Evolutionary conservation across 768 basidiomycete species (phyloP).

Genomic region (Steccherinum ochraceum): DNA sequence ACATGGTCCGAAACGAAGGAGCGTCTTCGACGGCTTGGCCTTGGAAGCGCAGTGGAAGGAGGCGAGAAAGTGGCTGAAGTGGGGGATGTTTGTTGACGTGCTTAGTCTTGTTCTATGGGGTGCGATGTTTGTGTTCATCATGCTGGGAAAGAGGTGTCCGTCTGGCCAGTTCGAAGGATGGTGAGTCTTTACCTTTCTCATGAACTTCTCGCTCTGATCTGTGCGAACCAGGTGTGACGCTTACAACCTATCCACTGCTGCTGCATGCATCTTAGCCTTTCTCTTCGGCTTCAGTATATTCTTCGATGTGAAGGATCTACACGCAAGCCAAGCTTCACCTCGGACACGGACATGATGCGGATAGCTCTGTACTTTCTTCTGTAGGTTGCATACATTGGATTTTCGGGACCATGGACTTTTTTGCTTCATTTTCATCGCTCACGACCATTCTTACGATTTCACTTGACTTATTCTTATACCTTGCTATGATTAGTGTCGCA

Average conservation of each 20-base stretch:
- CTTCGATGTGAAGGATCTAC: slow-evolving; percentile 62
- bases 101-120: slow-evolving; percentile 47
- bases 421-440: too few relatives aligned
- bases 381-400: too few relatives aligned
- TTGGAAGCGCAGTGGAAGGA: slow-evolving; percentile 59
- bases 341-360: slow-evolving; percentile 44
- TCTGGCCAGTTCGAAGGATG: slow-evolving; percentile 57
- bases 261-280: slow-evolving; percentile 51
- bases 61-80: slow-evolving; percentile 49
- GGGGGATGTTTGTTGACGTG: slow-evolving; percentile 44
- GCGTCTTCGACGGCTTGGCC: slow-evolving; percentile 53
- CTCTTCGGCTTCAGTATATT: slow-evolving; percentile 51
- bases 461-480: too few relatives aligned
- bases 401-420: too few relatives aligned
- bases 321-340: slow-evolving; percentile 54
- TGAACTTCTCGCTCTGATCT: slow-evolving; percentile 8
- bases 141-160: slow-evolving; percentile 59
- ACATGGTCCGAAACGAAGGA: slow-evolving; percentile 31
- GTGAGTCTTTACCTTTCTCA: slow-evolving; percentile 29
- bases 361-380: too few relatives aligned
- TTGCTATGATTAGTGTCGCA: too few relatives aligned
- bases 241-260: slow-evolving; percentile 61
- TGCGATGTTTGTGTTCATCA: slow-evolving; percentile 50
- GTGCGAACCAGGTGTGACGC: slow-evolving; percentile 53
- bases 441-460: too few relatives aligned